Percentiles rank a stretch among this genome's conserved stretches.
phyloP scores from a whole-genome alignment of 2,329 filamentous ascomycete species.

The Colletotrichum lindemuthianum region DNA sequence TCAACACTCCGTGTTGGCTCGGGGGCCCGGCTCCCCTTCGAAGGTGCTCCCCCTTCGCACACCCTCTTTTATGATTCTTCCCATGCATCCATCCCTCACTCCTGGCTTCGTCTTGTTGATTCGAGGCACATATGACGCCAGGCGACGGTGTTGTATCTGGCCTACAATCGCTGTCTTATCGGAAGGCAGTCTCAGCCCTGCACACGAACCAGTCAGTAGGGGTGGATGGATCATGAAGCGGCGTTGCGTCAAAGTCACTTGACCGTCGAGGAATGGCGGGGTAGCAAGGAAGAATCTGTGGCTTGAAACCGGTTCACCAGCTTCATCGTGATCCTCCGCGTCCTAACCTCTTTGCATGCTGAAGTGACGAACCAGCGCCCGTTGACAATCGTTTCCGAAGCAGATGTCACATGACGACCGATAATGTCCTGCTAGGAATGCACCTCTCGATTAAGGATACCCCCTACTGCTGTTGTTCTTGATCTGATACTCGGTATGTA shows the following conservation, averaged over 20 bases:
- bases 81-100: not conserved
- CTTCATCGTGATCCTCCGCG: not conserved
- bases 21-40: conserved; percentile 32
- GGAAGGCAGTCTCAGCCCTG: not conserved
- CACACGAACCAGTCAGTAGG: not conserved
- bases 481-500: too few relatives aligned
- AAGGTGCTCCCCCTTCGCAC: conserved; percentile 4
- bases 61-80: not conserved
- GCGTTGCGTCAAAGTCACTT: conserved; percentile 23
- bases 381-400: not conserved
- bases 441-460: not conserved
- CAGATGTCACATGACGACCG: not conserved
- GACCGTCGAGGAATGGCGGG: conserved; percentile 19
- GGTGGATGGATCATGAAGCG: conserved; percentile 9
- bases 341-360: not conserved
- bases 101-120: not conserved
- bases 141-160: not conserved
- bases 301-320: conserved; percentile 10
- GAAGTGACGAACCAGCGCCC: not conserved
- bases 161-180: not conserved
- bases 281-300: conserved; percentile 2
- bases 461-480: not conserved
- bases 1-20: conserved; percentile 6
- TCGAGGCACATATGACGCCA: conserved; percentile 15
- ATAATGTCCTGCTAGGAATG: not conserved